phyloP scores from a whole-genome alignment of 1,139 yeast genomes.

The Taphrina flavorubra region DNA sequence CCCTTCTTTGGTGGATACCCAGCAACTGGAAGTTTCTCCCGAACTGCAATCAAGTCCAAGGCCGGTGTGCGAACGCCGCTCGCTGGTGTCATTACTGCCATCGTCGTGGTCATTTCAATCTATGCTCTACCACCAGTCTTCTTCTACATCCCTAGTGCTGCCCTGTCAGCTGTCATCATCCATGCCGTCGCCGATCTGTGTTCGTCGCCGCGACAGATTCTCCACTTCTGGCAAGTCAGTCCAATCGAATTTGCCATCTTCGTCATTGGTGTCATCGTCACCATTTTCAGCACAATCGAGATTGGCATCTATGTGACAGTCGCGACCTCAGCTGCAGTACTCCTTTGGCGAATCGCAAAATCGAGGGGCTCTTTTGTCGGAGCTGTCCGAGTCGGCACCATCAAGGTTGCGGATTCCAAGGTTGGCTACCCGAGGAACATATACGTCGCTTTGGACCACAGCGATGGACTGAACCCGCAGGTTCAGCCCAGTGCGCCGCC shows the following conservation, averaged over 20 bases:
- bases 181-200: conserved; percentile 93
- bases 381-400: conserved; percentile 68
- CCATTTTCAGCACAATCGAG: conserved; percentile 83
- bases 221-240: conserved; percentile 73
- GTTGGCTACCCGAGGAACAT: conserved; percentile 41
- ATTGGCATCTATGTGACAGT: conserved; percentile 89
- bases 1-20: conserved; percentile 94
- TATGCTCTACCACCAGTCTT: conserved; percentile 83
- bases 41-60: conserved; percentile 91
- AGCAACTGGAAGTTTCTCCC: conserved; percentile 93
- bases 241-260: conserved; percentile 82
- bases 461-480: conserved; percentile 58
- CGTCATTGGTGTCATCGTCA: conserved; percentile 73
- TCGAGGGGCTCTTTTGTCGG: conserved; percentile 87
- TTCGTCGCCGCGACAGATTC: conserved; percentile 72
- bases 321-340: conserved; percentile 77
- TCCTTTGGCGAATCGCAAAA: conserved; percentile 75
- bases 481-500: conserved; percentile 71
- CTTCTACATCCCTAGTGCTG: conserved; percentile 88
- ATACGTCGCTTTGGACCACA: conserved; percentile 66
- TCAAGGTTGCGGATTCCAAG: conserved; percentile 33
- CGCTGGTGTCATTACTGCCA: conserved; percentile 90
- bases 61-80: conserved; percentile 95
- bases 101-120: conserved; percentile 82
- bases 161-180: conserved; percentile 82